phyloP scores from a whole-genome alignment of 805 yeast genomes.

The Candida schatavii region DNA sequence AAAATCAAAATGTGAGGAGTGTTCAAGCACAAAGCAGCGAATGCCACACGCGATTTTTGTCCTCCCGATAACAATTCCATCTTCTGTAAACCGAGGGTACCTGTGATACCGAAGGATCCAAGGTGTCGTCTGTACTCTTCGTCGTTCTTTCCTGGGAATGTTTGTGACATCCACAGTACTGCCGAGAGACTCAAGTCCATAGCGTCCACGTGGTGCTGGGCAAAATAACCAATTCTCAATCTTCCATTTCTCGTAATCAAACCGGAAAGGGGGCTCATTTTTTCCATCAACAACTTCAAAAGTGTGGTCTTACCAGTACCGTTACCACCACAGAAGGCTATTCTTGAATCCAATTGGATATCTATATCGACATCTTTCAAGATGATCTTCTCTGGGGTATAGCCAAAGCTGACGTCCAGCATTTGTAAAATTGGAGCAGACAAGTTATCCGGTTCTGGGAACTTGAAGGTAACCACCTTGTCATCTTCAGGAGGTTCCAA shows the following conservation, averaged over 20 bases:
- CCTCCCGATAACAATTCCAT: constrained; percentile 93
- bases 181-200: constrained; percentile 87
- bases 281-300: constrained; percentile 81
- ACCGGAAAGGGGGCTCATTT: constrained; percentile 72
- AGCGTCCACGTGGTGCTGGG: constrained; percentile 98
- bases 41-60: constrained; percentile 97
- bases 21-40: constrained; percentile 87
- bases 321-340: constrained; percentile 97
- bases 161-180: constrained; percentile 88
- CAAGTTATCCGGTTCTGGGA: constrained; percentile 91
- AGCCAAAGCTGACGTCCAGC: constrained; percentile 84
- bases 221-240: constrained; percentile 91
- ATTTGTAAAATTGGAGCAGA: constrained; percentile 93
- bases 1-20: constrained; percentile 89
- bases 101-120: constrained; percentile 97
- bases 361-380: constrained; percentile 80
- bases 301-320: constrained; percentile 99
- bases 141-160: constrained; percentile 89
- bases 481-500: constrained; percentile 95
- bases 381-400: constrained; percentile 60
- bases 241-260: constrained; percentile 77
- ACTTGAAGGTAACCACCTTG: constrained; percentile 75
- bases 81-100: constrained; percentile 87
- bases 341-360: constrained; percentile 90
- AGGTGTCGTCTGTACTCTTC: constrained; percentile 96